Evolutionary conservation across 176 grass and related monocot genomes (phyloP), one percentile per base, ranked within the genome.

Genomic region (Carex scoparia): DNA sequence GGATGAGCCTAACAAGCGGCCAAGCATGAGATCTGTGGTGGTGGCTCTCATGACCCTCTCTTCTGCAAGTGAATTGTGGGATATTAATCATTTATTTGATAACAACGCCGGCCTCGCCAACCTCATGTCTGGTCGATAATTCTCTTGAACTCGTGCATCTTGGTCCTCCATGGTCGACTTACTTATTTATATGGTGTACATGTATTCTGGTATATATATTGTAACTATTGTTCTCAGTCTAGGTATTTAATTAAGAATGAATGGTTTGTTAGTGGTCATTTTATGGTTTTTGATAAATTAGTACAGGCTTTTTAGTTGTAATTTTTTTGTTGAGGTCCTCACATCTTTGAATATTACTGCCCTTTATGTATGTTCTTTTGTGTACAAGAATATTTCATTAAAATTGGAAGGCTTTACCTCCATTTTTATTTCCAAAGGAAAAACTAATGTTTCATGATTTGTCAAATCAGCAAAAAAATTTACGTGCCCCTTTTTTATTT

Each of bases 1-100:
- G 61, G 95, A 92, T 46, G 88, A 94, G 66, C 93, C 95, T 80
- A 90, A 89, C 30, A 14, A 66, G 6, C 90, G 95, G 42, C 95
- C 95, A 2, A 90, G 86, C 0, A 98, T 98, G 95, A 84, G 91
- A 67, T 91, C 90, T 31, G 79, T 98, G 16, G 93, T 98, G 0
- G 95, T 98, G 7, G 91, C 93, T 8, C 83, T 98, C 72, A 98
- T 93, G 91, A 87, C 91, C 0, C 85, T 98, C 1, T 98, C 93
- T 6, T 95, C 93, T 19, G 89, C 85, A 1, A 94, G 91, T 3
- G 95, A 98, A 69, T 86, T 89, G 51, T 93, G 89, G 95, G 92
- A 98, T 71, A 88, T 98, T 81, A 89, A 60, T 9, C 1, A 83
- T 7, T 64, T 91, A 58, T 90, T 90, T 54, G 59, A 87, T 18